Evolutionary conservation across 768 basidiomycete genomes (phyloP).

Genomic region (Mycena leptocephala): DNA sequence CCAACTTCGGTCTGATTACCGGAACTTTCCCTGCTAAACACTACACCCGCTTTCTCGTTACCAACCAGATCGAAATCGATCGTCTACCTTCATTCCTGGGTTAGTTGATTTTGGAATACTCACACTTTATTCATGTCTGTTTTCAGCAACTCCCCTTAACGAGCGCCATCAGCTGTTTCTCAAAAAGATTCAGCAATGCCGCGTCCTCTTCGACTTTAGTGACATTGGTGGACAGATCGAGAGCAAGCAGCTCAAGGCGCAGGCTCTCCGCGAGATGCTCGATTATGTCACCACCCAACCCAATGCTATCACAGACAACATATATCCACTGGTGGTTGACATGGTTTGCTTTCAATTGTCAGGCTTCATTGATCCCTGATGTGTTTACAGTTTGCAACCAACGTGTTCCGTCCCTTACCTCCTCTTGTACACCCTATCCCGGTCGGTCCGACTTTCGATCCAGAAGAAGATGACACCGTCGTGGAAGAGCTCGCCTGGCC

Average conservation of each 20-base stretch:
- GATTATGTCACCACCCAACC: constrained; percentile 99
- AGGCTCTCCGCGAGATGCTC: constrained; percentile 97
- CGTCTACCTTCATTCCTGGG: no score
- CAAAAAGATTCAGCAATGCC: constrained; percentile 96
- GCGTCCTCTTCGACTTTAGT: constrained; percentile 98
- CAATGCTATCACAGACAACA: constrained; percentile 94
- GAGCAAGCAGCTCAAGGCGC: constrained; percentile 99
- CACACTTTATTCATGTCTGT: no score
- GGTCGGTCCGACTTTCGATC: constrained; percentile 99
- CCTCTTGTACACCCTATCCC: constrained; percentile 99
- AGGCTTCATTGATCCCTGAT: constrained; percentile 18
- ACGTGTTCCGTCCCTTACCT: constrained; percentile 99
- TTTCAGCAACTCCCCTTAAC: constrained; percentile 89
- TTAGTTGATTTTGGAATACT: no score
- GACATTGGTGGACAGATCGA: constrained; percentile 96
- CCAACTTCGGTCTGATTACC: no score
- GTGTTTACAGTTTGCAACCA: constrained; percentile 89
- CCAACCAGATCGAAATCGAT: no score
- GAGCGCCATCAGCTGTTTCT: constrained; percentile 95
- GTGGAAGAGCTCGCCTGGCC: constrained; percentile 99
- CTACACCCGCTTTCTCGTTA: no score
- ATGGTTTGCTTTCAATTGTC: constrained; percentile 77
- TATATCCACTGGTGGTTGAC: constrained; percentile 99
- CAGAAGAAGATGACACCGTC: constrained; percentile 99
- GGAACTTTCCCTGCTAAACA: no score